Evolutionary conservation across 495 filamentous ascomycete genomes (phyloP), one percentile per base, ranked within the genome.

Genomic region (Oidiodendron maius): DNA sequence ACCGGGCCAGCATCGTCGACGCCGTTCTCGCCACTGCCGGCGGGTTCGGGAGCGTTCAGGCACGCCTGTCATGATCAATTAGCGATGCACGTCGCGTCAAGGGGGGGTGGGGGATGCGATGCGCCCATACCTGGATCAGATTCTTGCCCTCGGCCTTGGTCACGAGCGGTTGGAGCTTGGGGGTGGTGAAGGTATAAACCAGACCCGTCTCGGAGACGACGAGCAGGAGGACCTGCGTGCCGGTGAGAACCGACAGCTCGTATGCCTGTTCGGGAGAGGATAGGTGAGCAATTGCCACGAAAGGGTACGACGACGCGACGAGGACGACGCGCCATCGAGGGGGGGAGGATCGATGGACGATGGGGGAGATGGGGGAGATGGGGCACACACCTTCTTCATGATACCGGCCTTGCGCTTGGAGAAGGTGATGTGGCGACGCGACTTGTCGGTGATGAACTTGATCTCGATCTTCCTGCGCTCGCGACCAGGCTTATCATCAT

Each of bases 391-490:
- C 91, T 99, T 99, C 81, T 99, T 99, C 93, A 99, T 99, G 71
- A 99, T 99, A 61, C 93, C 93, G 50, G 93, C 93, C 79, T 99
- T 99, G 67, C 93, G 90, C 84, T 99, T 99, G 55, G 94, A 97
- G 71, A 99, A 99, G 55, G 93, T 99, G 67, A 99, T 99, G 75
- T 99, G 93, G 48, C 93, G 87, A 74, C 93, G 90, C 72, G 93
- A 97, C 77, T 99, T 99, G 73, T 99, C 93, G 69, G 91, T 90
- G 64, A 99, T 99, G 71, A 99, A 99, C 79, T 99, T 99, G 74
- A 99, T 99, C 73, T 99, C 93, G 61, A 99, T 99, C 83, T 99
- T 99, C 67, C 93, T 80, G 62, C 93, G 83, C 80, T 99, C 93
- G 75, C 93, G 94, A 63, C 90, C 89, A 47, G 88, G 88, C 84